phyloP scores from a whole-genome alignment of 1,284 basidiomycete genomes.

The Marasmius oreades region DNA sequence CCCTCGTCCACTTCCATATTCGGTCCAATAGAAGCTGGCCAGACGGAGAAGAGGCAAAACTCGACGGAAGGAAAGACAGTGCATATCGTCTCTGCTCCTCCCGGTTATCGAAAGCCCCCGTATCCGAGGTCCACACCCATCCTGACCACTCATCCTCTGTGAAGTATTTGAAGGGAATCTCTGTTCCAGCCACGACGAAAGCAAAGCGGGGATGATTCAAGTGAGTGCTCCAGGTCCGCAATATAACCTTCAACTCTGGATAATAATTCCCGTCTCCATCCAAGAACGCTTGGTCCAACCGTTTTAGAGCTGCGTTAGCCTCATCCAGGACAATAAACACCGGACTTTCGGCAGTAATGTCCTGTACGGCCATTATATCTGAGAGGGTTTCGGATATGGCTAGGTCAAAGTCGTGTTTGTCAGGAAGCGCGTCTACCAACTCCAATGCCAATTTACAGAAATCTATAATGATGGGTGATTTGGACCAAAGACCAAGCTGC shows the following conservation, averaged over 20 bases:
- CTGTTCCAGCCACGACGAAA: constrained; percentile 5
- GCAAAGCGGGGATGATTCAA: constrained; percentile 3
- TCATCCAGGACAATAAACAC: constrained; percentile 6
- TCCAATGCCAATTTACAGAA: neutral
- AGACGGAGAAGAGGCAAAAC: no score
- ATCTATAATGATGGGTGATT: neutral
- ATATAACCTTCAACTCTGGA: neutral
- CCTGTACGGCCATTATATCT: neutral
- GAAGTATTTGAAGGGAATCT: constrained; percentile 3
- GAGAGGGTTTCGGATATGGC: neutral
- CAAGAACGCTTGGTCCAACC: neutral
- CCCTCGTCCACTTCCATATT: neutral
- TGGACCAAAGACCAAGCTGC: neutral
- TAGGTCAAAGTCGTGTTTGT: neutral
- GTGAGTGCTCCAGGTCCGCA: neutral
- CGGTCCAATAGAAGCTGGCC: neutral
- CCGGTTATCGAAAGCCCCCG: constrained; percentile 1
- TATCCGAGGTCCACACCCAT: constrained; percentile 10
- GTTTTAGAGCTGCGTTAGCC: neutral
- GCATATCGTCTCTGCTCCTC: neutral
- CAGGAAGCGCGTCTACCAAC: neutral
- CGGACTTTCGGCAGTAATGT: neutral
- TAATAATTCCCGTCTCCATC: neutral
- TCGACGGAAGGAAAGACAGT: neutral
- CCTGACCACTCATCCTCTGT: neutral